Percentiles rank a stretch among this genome's conserved stretches.
phyloP scores from a whole-genome alignment of 2,329 filamentous ascomycete genomes.

The Endoconidiophora laricicola region DNA sequence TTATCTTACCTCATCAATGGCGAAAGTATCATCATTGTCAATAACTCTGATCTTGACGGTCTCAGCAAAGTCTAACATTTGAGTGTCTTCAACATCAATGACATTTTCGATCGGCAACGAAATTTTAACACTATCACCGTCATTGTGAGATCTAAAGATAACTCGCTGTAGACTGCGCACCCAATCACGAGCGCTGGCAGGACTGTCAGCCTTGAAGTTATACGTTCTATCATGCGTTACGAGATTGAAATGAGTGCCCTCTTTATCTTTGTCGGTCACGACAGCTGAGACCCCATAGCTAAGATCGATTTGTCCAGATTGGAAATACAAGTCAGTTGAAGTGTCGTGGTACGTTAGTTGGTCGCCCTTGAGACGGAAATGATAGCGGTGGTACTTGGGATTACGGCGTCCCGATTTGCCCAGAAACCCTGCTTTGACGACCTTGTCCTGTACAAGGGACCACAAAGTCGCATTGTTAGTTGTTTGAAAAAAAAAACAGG shows the following conservation, averaged over 20 bases:
- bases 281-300: constrained; percentile 81
- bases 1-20: constrained; percentile 66
- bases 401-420: constrained; percentile 79
- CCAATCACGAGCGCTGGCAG: constrained; percentile 85
- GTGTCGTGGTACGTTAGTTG: constrained; percentile 81
- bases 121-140: constrained; percentile 93
- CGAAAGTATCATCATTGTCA: constrained; percentile 85
- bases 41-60: constrained; percentile 88
- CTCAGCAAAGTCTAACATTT: constrained; percentile 79
- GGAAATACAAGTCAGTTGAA: constrained; percentile 76
- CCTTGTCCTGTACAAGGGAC: constrained; percentile 36
- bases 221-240: constrained; percentile 71
- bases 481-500: not conserved
- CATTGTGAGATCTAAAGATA: constrained; percentile 89
- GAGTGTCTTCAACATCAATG: constrained; percentile 81
- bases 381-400: constrained; percentile 75
- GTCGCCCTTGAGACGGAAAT: constrained; percentile 85
- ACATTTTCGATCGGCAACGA: constrained; percentile 77
- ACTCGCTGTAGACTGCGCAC: constrained; percentile 85
- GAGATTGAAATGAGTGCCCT: constrained; percentile 61
- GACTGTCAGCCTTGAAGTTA: constrained; percentile 77
- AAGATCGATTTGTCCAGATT: constrained; percentile 78
- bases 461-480: not conserved
- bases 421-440: constrained; percentile 75
- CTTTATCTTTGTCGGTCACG: constrained; percentile 60